Evolutionary conservation across 1,284 basidiomycete genomes (phyloP), one percentile per base, ranked within the genome.

Genomic region (Melampsora americana): DNA sequence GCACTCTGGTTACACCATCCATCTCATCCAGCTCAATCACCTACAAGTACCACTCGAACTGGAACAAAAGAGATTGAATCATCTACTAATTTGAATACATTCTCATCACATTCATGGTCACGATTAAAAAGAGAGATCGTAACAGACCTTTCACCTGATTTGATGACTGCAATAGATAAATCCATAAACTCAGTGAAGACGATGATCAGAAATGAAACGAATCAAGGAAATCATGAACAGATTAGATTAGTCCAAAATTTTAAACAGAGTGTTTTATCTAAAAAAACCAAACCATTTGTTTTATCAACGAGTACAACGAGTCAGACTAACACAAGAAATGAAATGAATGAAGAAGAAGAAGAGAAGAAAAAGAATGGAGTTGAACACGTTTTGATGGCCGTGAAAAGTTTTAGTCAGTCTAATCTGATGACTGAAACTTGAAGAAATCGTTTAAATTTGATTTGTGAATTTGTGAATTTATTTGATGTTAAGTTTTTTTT

Each of bases 101-200:
- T 46, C 26, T 42, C n/a, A 44, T 9, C 5, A 11, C 35, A 26
- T n/a, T 16, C 7, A 0, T 73, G 61, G 46, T 53, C 71, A 20
- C 50, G 72, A 32, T 59, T 75, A 12, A 75, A 35, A 28, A n/a
- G 72, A 61, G 72, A 75, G 35, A 75, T 75, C 30, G 32, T 75
- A 32, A 60, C 42, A 1, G 72, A 75, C 48, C 56, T 75, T 18
- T 64, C 65, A 30, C 72, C 72, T 23, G 72, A 75, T 50, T 35
- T 75, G 26, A 59, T 66, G 5, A 61, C 53, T 62, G 60, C 65
- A 30, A 75, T 75, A 26, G 72, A 75, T 23, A 75, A 75, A 61
- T 64, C 35, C 12, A 48, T 75, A 30, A 68, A 53, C 53, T 44
- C 53, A 5, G 44, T 71, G 6, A 71, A 16, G 14, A 44, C 64